These are phyloP conservation scores for Nothophaeocryptopus gaeumannii DNA, from an alignment of 2,329 filamentous ascomycete genomes.

Conservation along the genomic window DNA sequence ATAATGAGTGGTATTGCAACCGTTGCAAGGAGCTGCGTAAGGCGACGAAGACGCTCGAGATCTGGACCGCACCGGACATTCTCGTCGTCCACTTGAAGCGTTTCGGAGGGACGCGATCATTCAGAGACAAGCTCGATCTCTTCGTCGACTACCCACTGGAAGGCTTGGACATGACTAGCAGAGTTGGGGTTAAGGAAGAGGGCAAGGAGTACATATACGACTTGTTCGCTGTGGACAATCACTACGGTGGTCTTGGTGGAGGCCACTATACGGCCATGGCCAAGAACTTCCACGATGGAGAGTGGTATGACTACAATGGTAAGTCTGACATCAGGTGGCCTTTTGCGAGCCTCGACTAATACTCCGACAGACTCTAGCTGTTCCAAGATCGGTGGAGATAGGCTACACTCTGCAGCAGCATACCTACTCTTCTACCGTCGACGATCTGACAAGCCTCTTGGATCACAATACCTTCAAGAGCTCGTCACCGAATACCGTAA, in stretches of 20 bases:
- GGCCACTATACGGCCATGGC: conserved; percentile 96
- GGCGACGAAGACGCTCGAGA: conserved; percentile 92
- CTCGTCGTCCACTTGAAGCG: conserved; percentile 93
- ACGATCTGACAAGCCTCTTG: conserved; percentile 71
- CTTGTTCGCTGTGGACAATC: conserved; percentile 91
- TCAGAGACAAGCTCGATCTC: conserved; percentile 88
- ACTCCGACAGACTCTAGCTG: conserved; percentile 59
- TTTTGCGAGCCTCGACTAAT: conserved; percentile 42
- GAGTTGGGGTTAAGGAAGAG: conserved; percentile 75
- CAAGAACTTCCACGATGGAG: conserved; percentile 81
- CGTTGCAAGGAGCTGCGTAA: conserved; percentile 90
- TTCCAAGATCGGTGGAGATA: conserved; percentile 21
- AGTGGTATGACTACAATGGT: conserved; percentile 99
- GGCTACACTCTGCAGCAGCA: conserved; percentile 61
- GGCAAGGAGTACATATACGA: conserved; percentile 86
- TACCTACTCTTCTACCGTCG: conserved; percentile 96
- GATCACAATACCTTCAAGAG: conserved; percentile 70
- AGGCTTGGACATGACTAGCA: conserved; percentile 74
- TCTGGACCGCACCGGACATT: conserved; percentile 96
- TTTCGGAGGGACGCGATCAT: conserved; percentile 79
- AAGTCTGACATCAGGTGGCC: conserved; percentile 39
- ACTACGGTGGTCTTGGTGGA: conserved; percentile 87
- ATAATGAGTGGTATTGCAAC: conserved; percentile 97
- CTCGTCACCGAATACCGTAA: conserved; percentile 65
- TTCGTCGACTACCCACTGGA: conserved; percentile 88